Base-by-base conservation (phyloP, 23 red algal genomes). In the Cyanidioschyzon merolae region DNA sequence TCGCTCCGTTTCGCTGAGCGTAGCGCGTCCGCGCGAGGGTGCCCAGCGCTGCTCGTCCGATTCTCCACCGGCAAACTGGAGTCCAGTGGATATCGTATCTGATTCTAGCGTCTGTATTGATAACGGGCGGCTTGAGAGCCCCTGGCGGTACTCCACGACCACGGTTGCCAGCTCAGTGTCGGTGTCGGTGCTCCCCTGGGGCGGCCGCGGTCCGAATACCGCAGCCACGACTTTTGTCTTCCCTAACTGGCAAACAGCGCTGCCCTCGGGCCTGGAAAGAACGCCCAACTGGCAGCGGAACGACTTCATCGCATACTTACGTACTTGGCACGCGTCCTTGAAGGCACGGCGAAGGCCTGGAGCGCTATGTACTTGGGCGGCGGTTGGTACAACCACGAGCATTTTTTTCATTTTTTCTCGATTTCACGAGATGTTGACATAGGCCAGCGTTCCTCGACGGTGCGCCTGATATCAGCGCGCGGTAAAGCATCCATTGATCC, bases 131-230 rank as follows among this genome's bases (percentile, higher is more conserved):
- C 30, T 27, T 3, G 12, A 15, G 16, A 32, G n/a, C 7, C 63
- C 63, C 63, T 71, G 12, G 63, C 63, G 63, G n/a, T 71, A 35
- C 63, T 25, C 32, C 63, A 71, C 63, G 12, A 35, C 63, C 12
- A 54, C 45, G 21, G 45, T 54, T 21, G 45, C 45, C 12, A 54
- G 12, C 12, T 21, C 21, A 21, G 45, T 21, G 12, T 54, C 45
- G 45, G 45, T 21, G 45, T 54, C 45, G 7, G 12, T 54, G 45
- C 45, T 54, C 45, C 45, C 45, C 12, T 54, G 45, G 45, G 45
- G 45, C 21, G 45, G 12, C 7, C 32, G 63, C 63, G 63, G 63
- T 71, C 63, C 63, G 63, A 3, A 71, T 3, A 71, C 63, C 29
- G 63, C 63, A 17, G 63, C 63, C 29, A 71, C 16, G 2, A 71